Base-by-base conservation (phyloP, 192 early-diverging fungal species). In the Rhizophagus clarus region DNA sequence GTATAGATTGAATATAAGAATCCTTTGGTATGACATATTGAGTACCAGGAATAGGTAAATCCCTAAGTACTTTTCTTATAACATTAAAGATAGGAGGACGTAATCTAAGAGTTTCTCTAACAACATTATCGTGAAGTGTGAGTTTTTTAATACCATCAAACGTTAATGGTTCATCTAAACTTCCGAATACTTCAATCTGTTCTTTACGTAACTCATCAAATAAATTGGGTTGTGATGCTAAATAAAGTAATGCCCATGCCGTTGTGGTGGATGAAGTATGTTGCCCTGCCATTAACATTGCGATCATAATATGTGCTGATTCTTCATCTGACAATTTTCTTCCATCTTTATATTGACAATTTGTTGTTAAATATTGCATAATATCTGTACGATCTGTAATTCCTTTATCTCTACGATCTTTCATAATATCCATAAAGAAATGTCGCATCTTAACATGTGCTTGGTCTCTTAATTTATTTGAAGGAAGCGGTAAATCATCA, bases 271-370 rank as follows among this genome's bases (percentile, higher is more conserved):
- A 94, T 24, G 89, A 91, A 7, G 98, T 98, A 86, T 99, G 98
- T 84, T 98, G 97, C n/a, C 98, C 98, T 45, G 94, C 98, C 92
- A 99, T 95, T 66, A 99, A 88, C 63, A 95, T 82, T 26, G 98
- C 98, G 89, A 99, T 99, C 93, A 98, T 94, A 90, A 99, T 93
- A 89, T 96, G 94, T 29, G 96, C 94, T 75, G 95, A 88, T 71
- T 96, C 94, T 51, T 90, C 85, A 83, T 98, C 95, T 32, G 95
- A 90, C 85, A 97, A 83, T 49, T 87, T 87, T 73, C 90, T 89
- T 45, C 97, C 97, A 81, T 94, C 90, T 88, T 96, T 97, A 89
- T 99, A 99, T 31, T 86, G 89, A 64, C 93, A 89, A 72, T 92
- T 87, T 32, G 70, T 71, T 91, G 97, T 95, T 74, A 98, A 85